A percentile compares a stretch with the other conserved stretches of the same genome.
Conservation (phyloP, 23 red algal species). For the Gracilariopsis chorda region DNA sequence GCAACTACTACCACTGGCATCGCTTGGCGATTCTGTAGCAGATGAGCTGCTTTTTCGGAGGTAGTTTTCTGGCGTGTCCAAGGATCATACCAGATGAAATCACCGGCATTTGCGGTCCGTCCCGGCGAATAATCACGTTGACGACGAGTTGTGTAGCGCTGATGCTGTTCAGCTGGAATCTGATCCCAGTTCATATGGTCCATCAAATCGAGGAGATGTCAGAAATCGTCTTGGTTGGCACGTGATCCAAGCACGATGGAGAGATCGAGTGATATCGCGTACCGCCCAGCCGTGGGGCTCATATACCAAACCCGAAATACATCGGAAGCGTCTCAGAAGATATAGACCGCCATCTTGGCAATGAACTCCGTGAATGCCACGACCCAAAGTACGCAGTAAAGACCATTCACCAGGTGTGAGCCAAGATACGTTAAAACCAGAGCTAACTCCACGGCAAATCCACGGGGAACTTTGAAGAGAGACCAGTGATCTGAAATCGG, state of each 20-base stretch:
- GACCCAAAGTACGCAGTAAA: not conserved
- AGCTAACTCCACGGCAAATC: too few species aligned
- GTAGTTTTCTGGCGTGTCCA: not conserved
- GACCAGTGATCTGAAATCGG: too few species aligned
- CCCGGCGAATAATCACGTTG: not conserved
- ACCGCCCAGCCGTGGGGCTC: not conserved
- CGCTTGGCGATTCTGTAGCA: not conserved
- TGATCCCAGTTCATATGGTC: not conserved
- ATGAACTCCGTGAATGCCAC: not conserved
- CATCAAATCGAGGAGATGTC: not conserved
- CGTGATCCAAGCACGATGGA: not conserved
- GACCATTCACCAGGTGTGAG: not conserved
- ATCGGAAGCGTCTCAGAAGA: not conserved
- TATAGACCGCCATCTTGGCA: not conserved
- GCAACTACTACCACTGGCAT: too few species aligned
- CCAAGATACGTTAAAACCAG: not conserved
- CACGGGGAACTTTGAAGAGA: too few species aligned
- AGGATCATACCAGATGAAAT: not conserved
- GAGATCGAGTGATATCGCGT: not conserved
- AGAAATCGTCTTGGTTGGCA: not conserved
- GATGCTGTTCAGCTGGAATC: not conserved
- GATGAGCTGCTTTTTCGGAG: not conserved
- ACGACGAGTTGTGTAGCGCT: too few species aligned
- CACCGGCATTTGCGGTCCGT: not conserved
- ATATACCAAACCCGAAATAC: not conserved